Percentiles rank a stretch among this genome's conserved stretches.
Evolutionary conservation across 371 early-diverging fungal genomes (phyloP).

Genomic region (Parasitella parasitica): DNA sequence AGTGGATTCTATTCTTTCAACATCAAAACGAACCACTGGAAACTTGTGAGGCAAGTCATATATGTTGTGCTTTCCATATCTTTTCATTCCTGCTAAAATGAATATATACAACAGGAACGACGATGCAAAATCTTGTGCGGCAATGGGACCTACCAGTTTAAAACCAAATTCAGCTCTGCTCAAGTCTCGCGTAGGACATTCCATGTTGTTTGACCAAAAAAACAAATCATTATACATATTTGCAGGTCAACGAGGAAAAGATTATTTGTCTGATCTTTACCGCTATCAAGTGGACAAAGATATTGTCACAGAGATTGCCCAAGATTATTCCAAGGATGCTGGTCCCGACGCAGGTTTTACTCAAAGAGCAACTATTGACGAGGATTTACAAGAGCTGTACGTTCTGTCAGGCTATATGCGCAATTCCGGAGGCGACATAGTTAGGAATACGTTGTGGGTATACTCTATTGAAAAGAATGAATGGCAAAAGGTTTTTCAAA

Average conservation of each 20-base stretch:
- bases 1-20: conserved; percentile 85
- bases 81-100: background rate
- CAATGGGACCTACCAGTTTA: conserved; percentile 13
- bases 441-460: conserved; percentile 77
- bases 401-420: conserved; percentile 65
- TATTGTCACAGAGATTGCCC: conserved; percentile 68
- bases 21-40: conserved; percentile 67
- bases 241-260: conserved; percentile 85
- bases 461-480: conserved; percentile 62
- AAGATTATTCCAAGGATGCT: conserved; percentile 68
- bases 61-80: background rate
- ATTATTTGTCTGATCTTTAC: conserved; percentile 74
- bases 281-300: conserved; percentile 80
- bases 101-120: conserved; percentile 14
- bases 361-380: conserved; percentile 84
- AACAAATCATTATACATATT: conserved; percentile 81
- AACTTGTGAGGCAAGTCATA: conserved; percentile 55
- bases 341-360: conserved; percentile 82
- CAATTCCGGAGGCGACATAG: conserved; percentile 45
- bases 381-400: conserved; percentile 75
- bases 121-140: conserved; percentile 1
- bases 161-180: conserved; percentile 40
- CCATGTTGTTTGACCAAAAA: conserved; percentile 81
- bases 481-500: conserved; percentile 79
- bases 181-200: conserved; percentile 84